Evolutionary conservation across 768 basidiomycete genomes (phyloP).

Genomic region (Boletus rex-veris): DNA sequence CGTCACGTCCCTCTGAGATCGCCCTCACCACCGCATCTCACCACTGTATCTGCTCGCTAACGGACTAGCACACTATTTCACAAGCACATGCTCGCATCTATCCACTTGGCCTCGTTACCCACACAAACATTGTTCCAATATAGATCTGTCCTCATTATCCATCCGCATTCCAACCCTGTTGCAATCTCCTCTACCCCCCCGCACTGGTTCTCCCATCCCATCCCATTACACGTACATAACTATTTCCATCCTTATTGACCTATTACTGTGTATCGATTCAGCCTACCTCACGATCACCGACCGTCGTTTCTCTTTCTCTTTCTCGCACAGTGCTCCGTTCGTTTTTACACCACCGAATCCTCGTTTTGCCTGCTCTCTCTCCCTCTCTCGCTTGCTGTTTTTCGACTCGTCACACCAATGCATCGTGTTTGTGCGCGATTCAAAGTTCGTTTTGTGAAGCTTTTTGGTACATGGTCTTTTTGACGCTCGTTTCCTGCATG

Average conservation of each 20-base stretch:
- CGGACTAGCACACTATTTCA: conserved; percentile 21
- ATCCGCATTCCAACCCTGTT: conserved; percentile 17
- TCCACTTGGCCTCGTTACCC: conserved; percentile 10
- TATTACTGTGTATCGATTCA: conserved; percentile 26
- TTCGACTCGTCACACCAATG: conserved; percentile 4
- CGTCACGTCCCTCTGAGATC: not conserved
- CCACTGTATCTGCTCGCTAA: conserved; percentile 3
- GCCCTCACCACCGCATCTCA: conserved; percentile 3
- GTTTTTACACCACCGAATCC: not conserved
- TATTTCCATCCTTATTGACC: conserved; percentile 27
- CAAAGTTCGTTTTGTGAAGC: conserved; percentile 20
- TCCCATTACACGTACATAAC: conserved; percentile 22
- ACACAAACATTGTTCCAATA: conserved; percentile 13
- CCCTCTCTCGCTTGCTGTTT: conserved; percentile 16
- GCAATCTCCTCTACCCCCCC: conserved; percentile 10
- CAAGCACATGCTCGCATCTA: conserved; percentile 28
- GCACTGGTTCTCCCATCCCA: not conserved
- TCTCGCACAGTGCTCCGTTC: conserved; percentile 20
- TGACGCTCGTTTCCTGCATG: conserved; percentile 16
- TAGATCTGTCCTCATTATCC: conserved; percentile 22
- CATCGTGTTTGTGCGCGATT: not conserved
- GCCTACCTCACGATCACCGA: conserved; percentile 9
- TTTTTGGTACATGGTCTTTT: conserved; percentile 17
- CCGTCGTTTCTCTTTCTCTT: conserved; percentile 6
- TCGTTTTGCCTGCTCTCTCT: conserved; percentile 20